A percentile compares a stretch with the other conserved stretches of the same genome.
Conservation (phyloP, 2,329 filamentous ascomycete species). For the Aspergillus hortae region DNA sequence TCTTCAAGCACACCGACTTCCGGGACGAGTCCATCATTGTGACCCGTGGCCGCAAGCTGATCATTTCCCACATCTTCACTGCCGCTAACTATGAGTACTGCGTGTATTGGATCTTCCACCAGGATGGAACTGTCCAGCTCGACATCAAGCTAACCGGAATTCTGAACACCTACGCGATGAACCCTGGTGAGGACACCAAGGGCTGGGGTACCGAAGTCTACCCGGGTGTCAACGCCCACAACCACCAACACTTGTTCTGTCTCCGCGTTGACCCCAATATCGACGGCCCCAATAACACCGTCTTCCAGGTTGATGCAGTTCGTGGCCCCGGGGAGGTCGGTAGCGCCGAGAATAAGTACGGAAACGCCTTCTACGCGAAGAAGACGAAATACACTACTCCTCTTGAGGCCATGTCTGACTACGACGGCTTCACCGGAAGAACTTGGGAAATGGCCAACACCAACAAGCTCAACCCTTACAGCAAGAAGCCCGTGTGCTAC, state of each 20-base stretch:
- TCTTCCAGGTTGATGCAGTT: constrained; percentile 77
- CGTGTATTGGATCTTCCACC: constrained; percentile 84
- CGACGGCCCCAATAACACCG: constrained; percentile 78
- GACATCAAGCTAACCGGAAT: constrained; percentile 92
- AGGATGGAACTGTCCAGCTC: constrained; percentile 86
- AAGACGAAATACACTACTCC: constrained; percentile 75
- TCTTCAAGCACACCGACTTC: constrained; percentile 95
- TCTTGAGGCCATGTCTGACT: constrained; percentile 68
- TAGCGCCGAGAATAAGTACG: constrained; percentile 77
- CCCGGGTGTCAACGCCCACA: constrained; percentile 87
- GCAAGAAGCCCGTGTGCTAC: constrained; percentile 78
- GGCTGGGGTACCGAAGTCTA: constrained; percentile 93
- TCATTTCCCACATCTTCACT: constrained; percentile 90
- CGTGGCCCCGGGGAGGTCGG: constrained; percentile 70
- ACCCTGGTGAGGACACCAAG: constrained; percentile 72
- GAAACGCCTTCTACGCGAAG: constrained; percentile 84
- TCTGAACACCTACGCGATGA: constrained; percentile 84
- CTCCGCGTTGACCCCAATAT: constrained; percentile 82
- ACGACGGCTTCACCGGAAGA: constrained; percentile 71
- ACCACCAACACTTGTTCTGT: constrained; percentile 94
- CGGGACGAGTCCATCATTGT: constrained; percentile 83
- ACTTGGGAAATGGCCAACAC: constrained; percentile 92
- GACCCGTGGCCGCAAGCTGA: constrained; percentile 78
- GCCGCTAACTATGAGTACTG: constrained; percentile 96
- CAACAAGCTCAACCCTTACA: constrained; percentile 78